Evolutionary conservation across 306 rosid genomes (phyloP), one percentile per base, ranked within the genome.

Genomic region (Neltuma alba): DNA sequence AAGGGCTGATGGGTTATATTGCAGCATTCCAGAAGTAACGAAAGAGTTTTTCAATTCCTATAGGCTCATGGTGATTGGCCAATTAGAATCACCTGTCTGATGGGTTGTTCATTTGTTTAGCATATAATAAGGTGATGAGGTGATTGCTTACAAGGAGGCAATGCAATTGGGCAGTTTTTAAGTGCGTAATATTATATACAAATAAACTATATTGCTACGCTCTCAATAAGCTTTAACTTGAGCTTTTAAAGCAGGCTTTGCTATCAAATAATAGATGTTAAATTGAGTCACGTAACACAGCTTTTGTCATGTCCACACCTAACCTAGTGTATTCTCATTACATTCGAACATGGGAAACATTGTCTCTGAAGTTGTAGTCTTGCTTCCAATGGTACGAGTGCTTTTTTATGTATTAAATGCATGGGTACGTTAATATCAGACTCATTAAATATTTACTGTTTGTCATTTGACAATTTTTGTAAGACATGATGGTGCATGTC

Each of bases 141-240:
- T 61, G 38, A 21, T 61, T 27, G 9, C 21, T 15, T 7, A 30
- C 27, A 21, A 60, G 37, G 34, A 60, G 65, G n/a, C 67, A 61
- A 28, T 30, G 38, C 37, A 14, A 61, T 30, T 61, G 9, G 11
- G 66, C n/a, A 30, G 15, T 31, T 61, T 61, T 61, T 15, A 61
- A 61, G 38, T 5, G 9, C 37, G 5, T 60, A 13, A 5, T 12
- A 13, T 28, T 69, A 37, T 63, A 25, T 27, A 65, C 36, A 52
- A 72, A 64, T 13, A 31, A 60, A 28, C 55, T 37, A 52, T 21
- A 31, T 55, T 27, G 69, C 54, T 25, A 55, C 50, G 55, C 37
- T 28, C n/a, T 55, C 73, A 60, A 75, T 63, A 57, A 47, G 34
- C 67, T 83, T 12, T 83, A 73, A 54, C 55, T 42, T 34, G 37